Evolutionary conservation across 2,329 filamentous ascomycete genomes (phyloP), one percentile per base, ranked within the genome.

Genomic region (Diaporthe longicolla): DNA sequence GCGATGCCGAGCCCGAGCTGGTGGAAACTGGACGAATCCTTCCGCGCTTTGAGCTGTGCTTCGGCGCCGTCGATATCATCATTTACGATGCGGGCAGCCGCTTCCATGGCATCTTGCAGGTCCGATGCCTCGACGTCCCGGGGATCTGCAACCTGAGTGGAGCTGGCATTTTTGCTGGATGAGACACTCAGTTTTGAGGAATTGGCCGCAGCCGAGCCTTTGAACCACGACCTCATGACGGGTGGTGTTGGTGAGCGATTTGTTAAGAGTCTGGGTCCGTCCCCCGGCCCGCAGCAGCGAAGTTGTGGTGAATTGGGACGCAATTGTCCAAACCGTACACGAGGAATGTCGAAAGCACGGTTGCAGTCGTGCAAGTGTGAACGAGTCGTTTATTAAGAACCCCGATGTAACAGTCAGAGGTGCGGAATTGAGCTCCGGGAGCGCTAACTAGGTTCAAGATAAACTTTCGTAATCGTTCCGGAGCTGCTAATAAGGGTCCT

Each of bases 21-120:
- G 83, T 99, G 97, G 81, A 97, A 98, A n/a, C 94, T 90, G 8
- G 95, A 98, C 77, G 89, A 89, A 58, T 93, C 92, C 77, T 92
- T 89, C 68, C 89, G 89, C 48, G 98, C 87, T 55, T 91, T 90
- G 37, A 99, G 88, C 58, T 91, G 90, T 75, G 87, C 87, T 84
- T 97, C 94, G 8, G 97, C 97, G 52, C 90, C 92, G 48, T 95
- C 93, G 75, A 98, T 93, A 83, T 98, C 95, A 83, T 98, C 95
- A 80, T 97, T 93, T 88, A 98, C 93, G 78, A 98, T 94, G 73
- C 94, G 85, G 11, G 89, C 88, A 6, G 93, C 91, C 52, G 93
- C 93, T 82, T 80, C 82, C 85, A 92, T 89, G 76, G 90, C 91
- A 77, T 89, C 87, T 77, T 88, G 84, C 77, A 93, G 87, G 79